phyloP scores from a whole-genome alignment of 2,329 filamentous ascomycete genomes.

The Zymoseptoria pseudotritici region DNA sequence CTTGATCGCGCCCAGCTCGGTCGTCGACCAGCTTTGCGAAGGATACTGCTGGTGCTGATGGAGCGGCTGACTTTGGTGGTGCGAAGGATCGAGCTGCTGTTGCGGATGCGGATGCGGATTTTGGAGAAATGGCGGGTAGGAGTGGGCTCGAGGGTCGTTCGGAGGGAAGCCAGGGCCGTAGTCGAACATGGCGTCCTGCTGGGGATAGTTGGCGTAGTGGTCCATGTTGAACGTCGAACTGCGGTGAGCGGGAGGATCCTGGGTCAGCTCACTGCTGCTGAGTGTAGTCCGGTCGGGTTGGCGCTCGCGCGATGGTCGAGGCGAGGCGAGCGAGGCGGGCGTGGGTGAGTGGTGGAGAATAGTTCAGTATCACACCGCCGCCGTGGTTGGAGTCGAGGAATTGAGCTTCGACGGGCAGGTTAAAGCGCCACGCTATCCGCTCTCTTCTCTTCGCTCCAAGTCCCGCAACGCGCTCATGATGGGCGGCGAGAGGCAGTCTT shows the following conservation, averaged over 20 bases:
- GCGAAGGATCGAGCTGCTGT: conserved; percentile 2
- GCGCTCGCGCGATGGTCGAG: background rate
- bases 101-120: conserved; percentile 17
- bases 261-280: background rate
- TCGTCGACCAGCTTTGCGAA: conserved; percentile 13
- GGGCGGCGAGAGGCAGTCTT: background rate
- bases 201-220: conserved; percentile 32
- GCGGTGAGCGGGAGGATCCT: conserved; percentile 5
- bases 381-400: background rate
- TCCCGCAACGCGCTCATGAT: background rate
- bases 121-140: conserved; percentile 20
- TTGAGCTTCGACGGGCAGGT: background rate
- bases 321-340: background rate
- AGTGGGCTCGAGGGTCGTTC: conserved; percentile 26
- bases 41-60: conserved; percentile 11
- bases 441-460: background rate
- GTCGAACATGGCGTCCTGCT: conserved; percentile 35
- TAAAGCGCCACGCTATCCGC: background rate
- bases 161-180: conserved; percentile 32
- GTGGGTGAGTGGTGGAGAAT: too few relatives aligned
- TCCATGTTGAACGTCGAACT: conserved; percentile 31
- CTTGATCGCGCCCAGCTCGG: conserved; percentile 19
- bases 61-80: conserved; percentile 10
- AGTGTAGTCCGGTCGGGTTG: background rate
- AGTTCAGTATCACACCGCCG: background rate